Percentiles rank a stretch among this genome's conserved stretches.
Conservation (phyloP, 805 yeast species). For the Kluyveromyces wickerhamii region DNA sequence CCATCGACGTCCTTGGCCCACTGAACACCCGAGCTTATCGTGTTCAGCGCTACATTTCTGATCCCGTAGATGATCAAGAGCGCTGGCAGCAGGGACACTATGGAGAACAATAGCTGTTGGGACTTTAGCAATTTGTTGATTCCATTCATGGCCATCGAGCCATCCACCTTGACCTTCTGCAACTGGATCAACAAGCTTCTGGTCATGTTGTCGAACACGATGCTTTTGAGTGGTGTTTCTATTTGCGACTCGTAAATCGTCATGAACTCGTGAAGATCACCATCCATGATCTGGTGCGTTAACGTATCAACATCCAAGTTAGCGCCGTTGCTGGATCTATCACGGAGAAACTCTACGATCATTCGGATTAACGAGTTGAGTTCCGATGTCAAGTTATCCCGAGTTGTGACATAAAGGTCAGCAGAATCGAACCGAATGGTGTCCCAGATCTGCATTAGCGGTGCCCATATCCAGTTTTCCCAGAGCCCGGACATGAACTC, state of each 20-base stretch:
- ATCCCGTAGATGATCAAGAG: constrained; percentile 46
- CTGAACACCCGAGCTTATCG: constrained; percentile 18
- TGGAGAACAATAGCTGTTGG: constrained; percentile 90
- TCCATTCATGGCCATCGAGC: constrained; percentile 81
- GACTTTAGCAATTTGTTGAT: constrained; percentile 83
- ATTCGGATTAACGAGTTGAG: constrained; percentile 75
- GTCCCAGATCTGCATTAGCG: constrained; percentile 59
- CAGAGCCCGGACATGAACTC: constrained; percentile 44
- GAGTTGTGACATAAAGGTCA: constrained; percentile 2
- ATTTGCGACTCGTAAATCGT: constrained; percentile 72
- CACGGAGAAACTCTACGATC: constrained; percentile 51
- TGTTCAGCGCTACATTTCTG: constrained; percentile 18
- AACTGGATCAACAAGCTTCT: constrained; percentile 79
- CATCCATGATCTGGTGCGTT: constrained; percentile 47
- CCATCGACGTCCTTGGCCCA: constrained; percentile 16
- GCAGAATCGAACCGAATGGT: constrained; percentile 71
- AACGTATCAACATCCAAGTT: constrained; percentile 17
- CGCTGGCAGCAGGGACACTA: constrained; percentile 84
- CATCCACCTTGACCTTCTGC: constrained; percentile 96
- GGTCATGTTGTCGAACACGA: constrained; percentile 59
- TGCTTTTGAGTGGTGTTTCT: constrained; percentile 54
- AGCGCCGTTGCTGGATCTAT: constrained; percentile 12
- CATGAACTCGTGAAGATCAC: constrained; percentile 76
- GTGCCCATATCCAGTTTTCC: constrained; percentile 77
- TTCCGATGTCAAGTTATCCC: constrained; percentile 39